These are phyloP conservation scores for Kodamaea alishanica DNA, from an alignment of 1,139 yeast genomes.

Conservation along the genomic window DNA sequence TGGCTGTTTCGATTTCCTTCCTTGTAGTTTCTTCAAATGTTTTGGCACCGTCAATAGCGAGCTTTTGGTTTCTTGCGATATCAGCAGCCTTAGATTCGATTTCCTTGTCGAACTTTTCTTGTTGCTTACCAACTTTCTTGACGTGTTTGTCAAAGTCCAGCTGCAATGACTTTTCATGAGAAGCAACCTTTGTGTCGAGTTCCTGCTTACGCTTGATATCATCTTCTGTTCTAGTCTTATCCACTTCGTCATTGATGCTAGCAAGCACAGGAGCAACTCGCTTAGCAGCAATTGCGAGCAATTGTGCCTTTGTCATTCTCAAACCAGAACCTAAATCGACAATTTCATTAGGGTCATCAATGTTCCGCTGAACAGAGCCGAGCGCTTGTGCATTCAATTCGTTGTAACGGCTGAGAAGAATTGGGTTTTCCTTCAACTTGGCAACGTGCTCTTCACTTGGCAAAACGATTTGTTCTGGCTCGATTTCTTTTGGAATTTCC, in stretches of 20 bases:
- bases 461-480: slow-evolving; percentile 23
- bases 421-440: slow-evolving; percentile 46
- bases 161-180: slow-evolving; percentile 44
- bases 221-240: slow-evolving; percentile 45
- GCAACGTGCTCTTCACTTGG: slow-evolving; percentile 43
- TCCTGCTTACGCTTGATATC: slow-evolving; percentile 42
- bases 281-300: slow-evolving; percentile 53
- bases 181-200: slow-evolving; percentile 34
- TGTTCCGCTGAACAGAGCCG: slow-evolving; percentile 40
- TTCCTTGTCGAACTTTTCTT: slow-evolving; percentile 38
- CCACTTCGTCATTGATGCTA: slow-evolving; percentile 49
- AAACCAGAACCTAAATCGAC: slow-evolving; percentile 55
- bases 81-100: slow-evolving; percentile 35
- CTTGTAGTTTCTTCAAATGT: slow-evolving; percentile 38
- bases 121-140: slow-evolving; percentile 37
- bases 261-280: slow-evolving; percentile 56
- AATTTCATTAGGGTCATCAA: slow-evolving; percentile 50
- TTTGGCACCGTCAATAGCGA: slow-evolving; percentile 31
- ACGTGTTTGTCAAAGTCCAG: slow-evolving; percentile 42
- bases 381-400: slow-evolving; percentile 49
- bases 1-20: slow-evolving; percentile 45
- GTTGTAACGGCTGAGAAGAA: slow-evolving; percentile 44
- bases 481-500: slow-evolving; percentile 31
- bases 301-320: slow-evolving; percentile 52
- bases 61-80: slow-evolving; percentile 27